Conservation (phyloP, 306 rosid genomes). For the Rosa chinensis region DNA sequence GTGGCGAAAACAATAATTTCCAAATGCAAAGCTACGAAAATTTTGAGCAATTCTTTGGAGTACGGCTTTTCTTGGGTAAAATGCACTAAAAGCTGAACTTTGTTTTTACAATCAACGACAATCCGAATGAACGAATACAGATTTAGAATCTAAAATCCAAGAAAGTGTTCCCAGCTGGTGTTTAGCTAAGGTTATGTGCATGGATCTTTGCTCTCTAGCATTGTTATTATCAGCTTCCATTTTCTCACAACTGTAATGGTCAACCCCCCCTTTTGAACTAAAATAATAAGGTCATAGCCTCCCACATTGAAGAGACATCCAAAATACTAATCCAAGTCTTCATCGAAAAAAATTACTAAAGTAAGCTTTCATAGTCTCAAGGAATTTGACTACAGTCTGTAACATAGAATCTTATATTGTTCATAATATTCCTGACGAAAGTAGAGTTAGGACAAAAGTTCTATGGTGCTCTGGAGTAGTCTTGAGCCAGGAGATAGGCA, state of each 20-base stretch:
- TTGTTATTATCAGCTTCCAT: not conserved
- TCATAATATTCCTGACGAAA: not conserved
- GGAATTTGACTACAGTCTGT: not conserved
- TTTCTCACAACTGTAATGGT: not conserved
- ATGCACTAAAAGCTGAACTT: not conserved
- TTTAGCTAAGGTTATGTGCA: not conserved
- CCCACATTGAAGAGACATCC: not conserved
- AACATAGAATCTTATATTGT: not conserved
- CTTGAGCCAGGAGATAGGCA: too few species aligned
- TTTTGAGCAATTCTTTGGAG: not conserved
- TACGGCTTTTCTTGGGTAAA: not conserved
- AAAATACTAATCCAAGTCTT: too few species aligned
- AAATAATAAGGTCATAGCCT: not conserved
- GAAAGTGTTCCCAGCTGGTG: not conserved
- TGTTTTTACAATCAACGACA: not conserved
- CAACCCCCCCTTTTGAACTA: not conserved
- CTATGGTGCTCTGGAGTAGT: too few species aligned
- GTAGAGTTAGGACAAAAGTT: not conserved
- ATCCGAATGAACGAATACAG: not conserved
- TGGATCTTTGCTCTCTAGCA: slow-evolving; percentile 1
- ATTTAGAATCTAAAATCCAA: not conserved
- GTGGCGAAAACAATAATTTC: not conserved
- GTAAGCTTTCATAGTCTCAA: not conserved
- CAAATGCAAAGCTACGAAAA: not conserved
- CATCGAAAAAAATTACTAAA: too few species aligned